Evolutionary conservation across 495 filamentous ascomycete genomes (phyloP), one percentile per base, ranked within the genome.

Genomic region (Glonium stellatum): DNA sequence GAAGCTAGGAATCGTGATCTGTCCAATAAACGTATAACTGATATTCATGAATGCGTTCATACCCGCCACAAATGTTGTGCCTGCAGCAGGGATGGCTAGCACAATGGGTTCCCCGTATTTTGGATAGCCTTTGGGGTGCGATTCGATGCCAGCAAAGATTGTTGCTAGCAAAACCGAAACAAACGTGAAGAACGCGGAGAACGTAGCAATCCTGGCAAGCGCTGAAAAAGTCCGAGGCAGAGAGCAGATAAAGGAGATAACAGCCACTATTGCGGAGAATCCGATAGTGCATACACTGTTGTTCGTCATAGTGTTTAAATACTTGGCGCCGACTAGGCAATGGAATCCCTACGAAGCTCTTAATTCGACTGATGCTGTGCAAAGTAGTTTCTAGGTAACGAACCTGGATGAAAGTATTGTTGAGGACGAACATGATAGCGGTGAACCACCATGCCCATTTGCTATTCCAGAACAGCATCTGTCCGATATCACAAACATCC

Each of bases 401-500:
- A 73, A 82, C 80, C 70, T 87, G 84, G 62, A 92, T 89, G 71
- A 93, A 91, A 11, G 89, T 95, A 65, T 95, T 95, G 78, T 95
- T 95, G 60, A 93, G 70, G 31, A 95, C 71, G 72, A 95, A 95
- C 90, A 95, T 92, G 65, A 87, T 75, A 1, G 88, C 90, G 0
- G 90, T 95, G 42, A 81, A 76, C 73, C 85, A 95, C 87, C 88
- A 95, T 0, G 84, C 90, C 77, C 83, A 84, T 60, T 79, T 82
- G 67, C 86, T 82, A 63, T 82, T 80, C 82, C 85, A 91, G 75
- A 91, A 93, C 10, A 95, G 77, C 79, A 89, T 87, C 71, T 93
- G 89, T 15, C 90, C 90, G 67, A 95, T 88, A 69, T 95, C 90
- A 67, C 90, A 95, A 19, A 95, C 88, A 75, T 95, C 90, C 63